Evolutionary conservation across 2,329 filamentous ascomycete species (phyloP).

Genomic region (Amphichorda felina): DNA sequence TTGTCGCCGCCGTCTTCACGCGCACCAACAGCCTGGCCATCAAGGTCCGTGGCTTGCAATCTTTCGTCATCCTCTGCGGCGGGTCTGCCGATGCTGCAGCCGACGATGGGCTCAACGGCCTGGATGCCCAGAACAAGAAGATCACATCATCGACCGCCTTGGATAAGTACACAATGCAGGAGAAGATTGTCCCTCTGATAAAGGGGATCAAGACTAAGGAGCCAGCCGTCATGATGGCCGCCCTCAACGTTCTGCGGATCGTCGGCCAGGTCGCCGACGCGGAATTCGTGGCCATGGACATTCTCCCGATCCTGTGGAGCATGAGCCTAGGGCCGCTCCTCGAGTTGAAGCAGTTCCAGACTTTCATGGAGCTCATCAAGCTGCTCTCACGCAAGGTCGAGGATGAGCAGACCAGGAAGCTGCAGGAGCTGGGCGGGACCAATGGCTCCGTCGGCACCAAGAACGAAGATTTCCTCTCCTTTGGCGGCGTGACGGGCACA

Average conservation of each 20-base stretch:
- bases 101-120: constrained; percentile 65
- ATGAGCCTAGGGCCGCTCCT: constrained; percentile 87
- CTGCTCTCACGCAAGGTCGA: constrained; percentile 69
- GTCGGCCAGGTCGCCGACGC: constrained; percentile 73
- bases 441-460: constrained; percentile 34
- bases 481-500: constrained; percentile 54
- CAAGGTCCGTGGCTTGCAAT: constrained; percentile 84
- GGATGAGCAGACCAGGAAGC: constrained; percentile 75
- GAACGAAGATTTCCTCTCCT: constrained; percentile 58
- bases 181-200: constrained; percentile 86
- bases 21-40: constrained; percentile 90
- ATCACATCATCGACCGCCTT: constrained; percentile 59
- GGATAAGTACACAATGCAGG: constrained; percentile 97
- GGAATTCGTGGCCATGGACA: constrained; percentile 85
- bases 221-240: constrained; percentile 92
- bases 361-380: constrained; percentile 85
- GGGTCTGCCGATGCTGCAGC: constrained; percentile 44
- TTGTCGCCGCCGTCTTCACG: constrained; percentile 81
- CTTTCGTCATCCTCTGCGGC: constrained; percentile 82
- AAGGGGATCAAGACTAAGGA: constrained; percentile 96
- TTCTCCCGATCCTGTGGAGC: constrained; percentile 79
- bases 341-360: constrained; percentile 76
- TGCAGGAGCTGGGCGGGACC: constrained; percentile 67
- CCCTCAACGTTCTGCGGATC: constrained; percentile 71
- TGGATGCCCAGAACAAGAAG: constrained; percentile 48